Base-by-base conservation (phyloP, 148 eudicot genomes). In the Vaccinium darrowii region DNA sequence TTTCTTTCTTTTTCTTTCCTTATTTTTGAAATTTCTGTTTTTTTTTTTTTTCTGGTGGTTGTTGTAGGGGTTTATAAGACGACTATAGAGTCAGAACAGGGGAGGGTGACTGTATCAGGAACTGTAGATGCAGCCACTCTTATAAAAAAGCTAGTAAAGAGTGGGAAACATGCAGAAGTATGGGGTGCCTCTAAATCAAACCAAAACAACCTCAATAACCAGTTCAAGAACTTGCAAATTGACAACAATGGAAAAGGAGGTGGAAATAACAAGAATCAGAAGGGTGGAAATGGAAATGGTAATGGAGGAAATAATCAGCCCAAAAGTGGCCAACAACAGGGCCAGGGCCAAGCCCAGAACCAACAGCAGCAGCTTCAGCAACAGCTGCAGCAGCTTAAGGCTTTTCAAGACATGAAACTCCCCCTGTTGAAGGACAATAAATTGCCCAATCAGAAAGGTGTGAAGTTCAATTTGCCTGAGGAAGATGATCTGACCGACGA, bases 21-120 rank as follows among this genome's bases (percentile, higher is more conserved):
- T 60, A 0, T 60, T 23, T 62, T 4, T 63, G 27, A 51, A 51
- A 51, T 51, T 51, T 51, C 2, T 51, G 52, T 8, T 51, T 51
- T 51, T 51, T 8, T 51, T 30, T 30, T 30, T 0, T 30, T 30
- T n/a, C n/a, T 7, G 77, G 27, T 71, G 3, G 21, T 81, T 63
- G 39, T 62, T 36, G 1, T 78, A 91, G 93, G 93, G 72, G 93
- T 91, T 58, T 91, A 87, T 79, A 91, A 78, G 13, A 84, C 78
- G 25, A 84, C 6, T 39, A 90, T 90, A 85, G 91, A 91, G 80
- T 76, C 92, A 83, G 93, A 91, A 65, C 93, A 72, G 60, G 92
- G 92, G 49, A 91, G 87, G 88, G 93, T 91, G 25, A 90, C 92
- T 10, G 92, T 91, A 43, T 88, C 90, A 14, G 93, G 93, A 36